A percentile compares a stretch with the other conserved stretches of the same genome.
phyloP scores from a whole-genome alignment of 2,329 filamentous ascomycete species.

The Microcyclosporella mali region DNA sequence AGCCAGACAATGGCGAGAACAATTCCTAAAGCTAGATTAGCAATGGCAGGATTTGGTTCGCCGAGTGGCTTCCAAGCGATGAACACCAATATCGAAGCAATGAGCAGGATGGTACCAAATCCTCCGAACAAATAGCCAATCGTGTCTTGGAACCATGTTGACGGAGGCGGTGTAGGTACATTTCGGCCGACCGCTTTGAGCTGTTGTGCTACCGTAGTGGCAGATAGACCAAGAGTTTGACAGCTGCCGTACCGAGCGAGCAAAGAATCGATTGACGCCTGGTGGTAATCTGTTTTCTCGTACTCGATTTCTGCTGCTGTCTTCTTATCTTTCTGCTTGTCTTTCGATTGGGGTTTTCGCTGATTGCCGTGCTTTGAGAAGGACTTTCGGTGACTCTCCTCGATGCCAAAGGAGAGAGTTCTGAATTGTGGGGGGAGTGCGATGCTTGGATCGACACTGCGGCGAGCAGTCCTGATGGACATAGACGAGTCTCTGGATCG shows the following conservation, averaged over 20 bases:
- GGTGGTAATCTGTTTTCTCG: conserved; percentile 61
- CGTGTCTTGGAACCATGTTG: conserved; percentile 52
- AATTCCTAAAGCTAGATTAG: conserved; percentile 67
- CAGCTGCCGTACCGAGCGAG: conserved; percentile 54
- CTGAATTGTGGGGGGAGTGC: conserved; percentile 41
- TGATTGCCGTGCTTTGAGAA: conserved; percentile 21
- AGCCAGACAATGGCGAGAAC: conserved; percentile 66
- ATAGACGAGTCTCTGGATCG: conserved; percentile 27
- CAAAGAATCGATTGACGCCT: conserved; percentile 52
- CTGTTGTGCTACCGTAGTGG: conserved; percentile 51
- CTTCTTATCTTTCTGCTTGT: conserved; percentile 27
- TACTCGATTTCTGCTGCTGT: conserved; percentile 29
- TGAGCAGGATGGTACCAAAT: conserved; percentile 64
- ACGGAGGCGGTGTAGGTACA: conserved; percentile 59
- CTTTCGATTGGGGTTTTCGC: conserved; percentile 1
- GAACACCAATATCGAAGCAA: conserved; percentile 66
- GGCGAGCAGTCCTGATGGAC: conserved; percentile 33
- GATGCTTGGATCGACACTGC: conserved; percentile 38
- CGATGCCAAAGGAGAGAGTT: conserved; percentile 42
- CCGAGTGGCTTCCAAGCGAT: conserved; percentile 66
- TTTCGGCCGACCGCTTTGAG: conserved; percentile 60
- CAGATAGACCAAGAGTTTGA: conserved; percentile 52
- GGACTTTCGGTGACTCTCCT: conserved; percentile 27
- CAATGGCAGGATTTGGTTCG: conserved; percentile 48
- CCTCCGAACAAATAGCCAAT: conserved; percentile 70